These are phyloP conservation scores for Fragilariopsis cylindrus DNA, from an alignment of 108 stramenopile species.

Conservation along the genomic window DNA sequence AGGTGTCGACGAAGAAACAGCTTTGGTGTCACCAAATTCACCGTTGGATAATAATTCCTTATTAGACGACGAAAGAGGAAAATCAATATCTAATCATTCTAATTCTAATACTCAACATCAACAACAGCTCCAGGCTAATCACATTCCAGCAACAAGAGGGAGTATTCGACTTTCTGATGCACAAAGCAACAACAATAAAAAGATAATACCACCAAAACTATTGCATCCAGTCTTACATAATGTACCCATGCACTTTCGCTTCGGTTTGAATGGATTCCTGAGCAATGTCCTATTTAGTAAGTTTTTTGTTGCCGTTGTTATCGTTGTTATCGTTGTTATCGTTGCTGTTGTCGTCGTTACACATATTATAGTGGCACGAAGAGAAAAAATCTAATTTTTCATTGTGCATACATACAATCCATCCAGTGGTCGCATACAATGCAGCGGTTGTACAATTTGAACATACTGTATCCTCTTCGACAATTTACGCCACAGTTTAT, in stretches of 20 bases:
- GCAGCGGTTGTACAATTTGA: slow-evolving; percentile 53
- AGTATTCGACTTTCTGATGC: not conserved
- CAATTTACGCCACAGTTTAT: slow-evolving; percentile 77
- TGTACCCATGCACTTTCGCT: slow-evolving; percentile 76
- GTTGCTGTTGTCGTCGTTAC: too few species aligned
- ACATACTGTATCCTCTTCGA: slow-evolving; percentile 52
- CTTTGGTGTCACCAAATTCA: not conserved
- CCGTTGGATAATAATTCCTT: not conserved
- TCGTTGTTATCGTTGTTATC: too few species aligned
- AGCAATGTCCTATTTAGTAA: slow-evolving; percentile 65
- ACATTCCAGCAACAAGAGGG: not conserved
- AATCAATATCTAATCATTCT: not conserved
- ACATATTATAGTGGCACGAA: too few species aligned
- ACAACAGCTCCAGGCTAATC: not conserved
- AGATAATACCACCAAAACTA: slow-evolving; percentile 26
- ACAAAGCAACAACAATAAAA: not conserved
- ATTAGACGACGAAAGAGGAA: not conserved
- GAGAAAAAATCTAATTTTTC: too few species aligned
- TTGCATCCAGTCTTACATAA: slow-evolving; percentile 54
- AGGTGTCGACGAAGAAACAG: slow-evolving; percentile 14
- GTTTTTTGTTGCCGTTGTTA: not conserved
- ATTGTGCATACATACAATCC: too few species aligned
- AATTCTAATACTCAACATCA: slow-evolving; percentile 2
- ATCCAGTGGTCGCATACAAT: slow-evolving; percentile 73
- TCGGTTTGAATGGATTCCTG: slow-evolving; percentile 68